Base-by-base conservation (phyloP, 768 basidiomycete genomes). In the Leccinellum albellum region DNA sequence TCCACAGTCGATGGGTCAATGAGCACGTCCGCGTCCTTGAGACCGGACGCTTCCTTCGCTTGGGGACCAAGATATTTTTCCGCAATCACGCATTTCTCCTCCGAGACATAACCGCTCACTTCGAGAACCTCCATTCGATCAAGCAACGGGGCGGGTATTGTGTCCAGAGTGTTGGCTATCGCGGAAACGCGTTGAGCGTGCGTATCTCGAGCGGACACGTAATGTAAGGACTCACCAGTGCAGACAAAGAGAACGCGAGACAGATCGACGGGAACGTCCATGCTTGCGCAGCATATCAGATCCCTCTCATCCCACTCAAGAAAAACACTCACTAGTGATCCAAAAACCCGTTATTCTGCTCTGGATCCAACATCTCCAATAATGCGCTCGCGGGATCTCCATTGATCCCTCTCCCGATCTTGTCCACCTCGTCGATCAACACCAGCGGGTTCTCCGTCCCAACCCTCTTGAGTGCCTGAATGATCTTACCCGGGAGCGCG, bases 41-140 rank as follows among this genome's bases (percentile, higher is more conserved):
- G 78, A 12, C 96, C 96, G 23, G 88, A 87, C 3, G 91, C 85
- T 61, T 94, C 91, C 76, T 87, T 94, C 6, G 95, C 96, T 72
- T 97, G 94, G 31, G 96, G 96, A 6, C 85, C 89, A 3, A 98
- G 84, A 68, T 94, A 98, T 62, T 84, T 81, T 45, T 87, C 83
- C 0, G 94, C 94, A 53, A 97, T 98, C 50, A 86, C 84, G 13
- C 85, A 76, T 75, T 96, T 98, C 74, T 96, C 94, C 68, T 94
- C 94, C 0, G 90, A 87, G 21, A 98, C 94, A 67, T 98, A 98
- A 17, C 94, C 93, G 53, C 87, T 89, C 23, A 98, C 91, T 76
- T 97, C 92, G 37, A 98, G 80, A 3, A 98, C 92, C 68, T 97
- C 94, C 94, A 98, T 97, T 59, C 94, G 86, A 70, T 98, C 94